Base-by-base conservation (phyloP, 2,329 filamentous ascomycete species). In the Pyrenochaeta sp. region DNA sequence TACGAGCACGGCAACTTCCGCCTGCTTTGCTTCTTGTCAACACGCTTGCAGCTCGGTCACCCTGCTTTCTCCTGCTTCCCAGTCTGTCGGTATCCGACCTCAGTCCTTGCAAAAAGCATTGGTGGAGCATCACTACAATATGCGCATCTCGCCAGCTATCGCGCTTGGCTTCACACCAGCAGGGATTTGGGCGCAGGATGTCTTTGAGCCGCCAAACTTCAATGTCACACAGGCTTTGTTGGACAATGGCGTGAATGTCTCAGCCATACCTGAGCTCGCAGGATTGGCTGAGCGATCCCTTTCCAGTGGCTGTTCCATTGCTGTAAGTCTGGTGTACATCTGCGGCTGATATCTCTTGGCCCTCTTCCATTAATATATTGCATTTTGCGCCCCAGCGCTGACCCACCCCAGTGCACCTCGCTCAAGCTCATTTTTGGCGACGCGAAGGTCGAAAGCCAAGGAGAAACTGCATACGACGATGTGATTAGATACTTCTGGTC, bases 401-500 rank as follows among this genome's bases (percentile, higher is more conserved):
- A 58, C 27, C 12, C 13, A 13, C 37, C 19, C 4, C 34, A 73
- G 71, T 73, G 71, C 30, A 61, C 37, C 6, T 61, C 66, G 5
- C 63, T 73, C 19, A 45, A 56, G 6, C 47, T 59, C 37, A 53
- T 68, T 5, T 72, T 68, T 27, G 56, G 62, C 0, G 52, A 56
- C 39, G 46, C 52, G 0, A 63, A 65, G 15, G 58, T 72, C 10
- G 48, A 68, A 15, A 53, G 40, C 9, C 58, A 56, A 43, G 59
- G 54, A 10, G 54, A 61, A 3, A 12, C 64, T 2, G 56, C 49
- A 3, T 73, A 72, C 37, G 49, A 57, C 44, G 40, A 55, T 2
- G 64, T 66, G 22, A 64, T 62, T 2, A 47, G 45, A 25, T 56
- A 56, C 5, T 75, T 67, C 32, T 74, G 72, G 71, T 72, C 72